These are phyloP conservation scores for Curvularia spicifera DNA, from an alignment of 2,329 filamentous ascomycete genomes.

Conservation along the genomic window DNA sequence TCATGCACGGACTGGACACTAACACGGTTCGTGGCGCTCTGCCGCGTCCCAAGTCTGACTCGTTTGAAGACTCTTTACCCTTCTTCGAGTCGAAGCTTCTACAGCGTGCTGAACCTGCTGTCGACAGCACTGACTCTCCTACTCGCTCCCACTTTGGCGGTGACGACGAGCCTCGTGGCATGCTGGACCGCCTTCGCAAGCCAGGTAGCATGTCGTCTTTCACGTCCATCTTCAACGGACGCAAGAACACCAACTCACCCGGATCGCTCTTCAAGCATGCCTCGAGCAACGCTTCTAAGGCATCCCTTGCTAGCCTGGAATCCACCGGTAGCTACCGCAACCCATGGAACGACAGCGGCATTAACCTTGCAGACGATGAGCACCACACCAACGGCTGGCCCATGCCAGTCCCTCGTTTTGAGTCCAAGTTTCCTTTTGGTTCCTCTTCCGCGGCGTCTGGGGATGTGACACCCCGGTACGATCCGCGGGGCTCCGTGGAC, in stretches of 20 bases:
- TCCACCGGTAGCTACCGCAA: slow-evolving; percentile 95
- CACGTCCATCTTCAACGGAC: slow-evolving; percentile 91
- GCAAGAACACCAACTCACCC: slow-evolving; percentile 85
- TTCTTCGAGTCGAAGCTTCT: slow-evolving; percentile 97
- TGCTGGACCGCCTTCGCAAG: slow-evolving; percentile 93
- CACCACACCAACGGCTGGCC: slow-evolving; percentile 53
- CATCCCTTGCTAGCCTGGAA: slow-evolving; percentile 93
- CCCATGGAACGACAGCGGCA: slow-evolving; percentile 97
- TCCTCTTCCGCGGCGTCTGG: slow-evolving; percentile 63
- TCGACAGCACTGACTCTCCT: slow-evolving; percentile 81
- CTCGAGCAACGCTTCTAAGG: slow-evolving; percentile 92
- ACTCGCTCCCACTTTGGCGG: slow-evolving; percentile 82
- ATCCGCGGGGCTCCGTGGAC: slow-evolving; percentile 83
- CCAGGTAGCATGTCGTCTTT: slow-evolving; percentile 93
- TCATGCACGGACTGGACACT: slow-evolving; percentile 86
- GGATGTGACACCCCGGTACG: slow-evolving; percentile 83
- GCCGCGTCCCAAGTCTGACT: slow-evolving; percentile 96
- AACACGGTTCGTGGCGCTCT: slow-evolving; percentile 88
- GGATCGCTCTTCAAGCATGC: slow-evolving; percentile 82
- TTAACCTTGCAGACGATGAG: slow-evolving; percentile 88
- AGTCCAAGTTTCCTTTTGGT: slow-evolving; percentile 70
- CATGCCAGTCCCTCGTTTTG: slow-evolving; percentile 52
- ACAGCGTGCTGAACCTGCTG: slow-evolving; percentile 83
- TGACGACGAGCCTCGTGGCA: slow-evolving; percentile 77
- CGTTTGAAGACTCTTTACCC: slow-evolving; percentile 94